A percentile compares a stretch with the other conserved stretches of the same genome.
Conservation (phyloP, 2,329 filamentous ascomycete genomes). For the Arthrobotrys conoides region DNA sequence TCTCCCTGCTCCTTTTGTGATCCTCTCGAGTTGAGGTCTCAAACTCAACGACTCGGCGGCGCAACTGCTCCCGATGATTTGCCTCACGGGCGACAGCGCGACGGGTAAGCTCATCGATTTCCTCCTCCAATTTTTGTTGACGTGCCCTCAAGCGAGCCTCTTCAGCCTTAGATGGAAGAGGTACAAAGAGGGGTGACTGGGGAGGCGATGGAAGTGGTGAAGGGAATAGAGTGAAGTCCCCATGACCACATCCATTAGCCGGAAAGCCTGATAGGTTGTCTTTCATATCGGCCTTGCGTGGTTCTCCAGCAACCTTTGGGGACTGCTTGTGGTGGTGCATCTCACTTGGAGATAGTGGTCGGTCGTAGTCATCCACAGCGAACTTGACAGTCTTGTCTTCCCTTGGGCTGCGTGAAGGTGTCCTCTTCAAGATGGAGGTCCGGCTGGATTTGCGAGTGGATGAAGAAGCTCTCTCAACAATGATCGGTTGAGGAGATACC, state of each 20-base stretch:
- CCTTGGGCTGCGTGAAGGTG: slow-evolving; percentile 50
- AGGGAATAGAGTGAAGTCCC: slow-evolving; percentile 58
- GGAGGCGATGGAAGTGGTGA: slow-evolving; percentile 58
- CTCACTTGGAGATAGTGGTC: slow-evolving; percentile 51
- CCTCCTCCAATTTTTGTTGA: slow-evolving; percentile 56
- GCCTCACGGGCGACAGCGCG: slow-evolving; percentile 57
- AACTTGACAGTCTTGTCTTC: slow-evolving; percentile 59
- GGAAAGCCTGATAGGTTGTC: slow-evolving; percentile 54
- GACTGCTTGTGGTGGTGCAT: slow-evolving; percentile 55
- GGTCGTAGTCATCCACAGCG: slow-evolving; percentile 60
- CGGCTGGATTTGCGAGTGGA: slow-evolving; percentile 34
- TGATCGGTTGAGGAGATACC: slow-evolving; percentile 39
- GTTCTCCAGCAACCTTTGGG: slow-evolving; percentile 52
- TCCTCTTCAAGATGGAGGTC: slow-evolving; percentile 52
- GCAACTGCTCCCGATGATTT: slow-evolving; percentile 57
- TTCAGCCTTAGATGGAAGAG: slow-evolving; percentile 42
- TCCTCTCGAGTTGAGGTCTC: slow-evolving; percentile 48
- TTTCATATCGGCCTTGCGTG: slow-evolving; percentile 46
- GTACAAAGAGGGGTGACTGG: slow-evolving; percentile 52
- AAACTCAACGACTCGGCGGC: slow-evolving; percentile 57
- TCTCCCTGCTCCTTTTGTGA: slow-evolving; percentile 51
- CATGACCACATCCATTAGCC: slow-evolving; percentile 52
- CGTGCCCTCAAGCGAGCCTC: slow-evolving; percentile 57
- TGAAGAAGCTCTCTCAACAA: slow-evolving; percentile 45
- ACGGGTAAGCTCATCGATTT: slow-evolving; percentile 57